Percentiles rank a stretch among this genome's conserved stretches.
Evolutionary conservation across 2,329 filamentous ascomycete species (phyloP).

Genomic region (Geosmithia flava): DNA sequence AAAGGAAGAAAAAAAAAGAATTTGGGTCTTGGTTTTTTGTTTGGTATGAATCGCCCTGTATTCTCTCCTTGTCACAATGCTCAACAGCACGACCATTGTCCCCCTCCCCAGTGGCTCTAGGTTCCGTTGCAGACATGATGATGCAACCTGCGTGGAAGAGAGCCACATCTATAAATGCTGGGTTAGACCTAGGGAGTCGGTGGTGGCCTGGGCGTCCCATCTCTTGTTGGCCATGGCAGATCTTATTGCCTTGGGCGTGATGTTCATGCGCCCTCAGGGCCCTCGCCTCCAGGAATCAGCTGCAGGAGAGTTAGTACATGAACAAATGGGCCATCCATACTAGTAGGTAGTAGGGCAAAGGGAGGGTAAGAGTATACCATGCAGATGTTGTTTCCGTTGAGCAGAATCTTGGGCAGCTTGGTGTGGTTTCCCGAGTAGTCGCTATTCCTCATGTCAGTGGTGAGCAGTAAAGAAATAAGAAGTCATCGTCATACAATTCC

Average conservation of each 20-base stretch:
- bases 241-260: not conserved
- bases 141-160: not conserved
- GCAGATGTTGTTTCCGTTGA: slow-evolving; percentile 98
- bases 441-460: slow-evolving; percentile 31
- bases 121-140: too few species aligned
- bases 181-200: not conserved
- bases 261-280: slow-evolving; percentile 28
- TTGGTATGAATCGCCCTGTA: not conserved
- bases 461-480: not conserved
- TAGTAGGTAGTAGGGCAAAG: not conserved
- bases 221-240: not conserved
- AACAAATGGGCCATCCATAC: slow-evolving; percentile 3
- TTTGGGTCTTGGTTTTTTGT: not conserved
- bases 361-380: slow-evolving; percentile 55
- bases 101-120: not conserved
- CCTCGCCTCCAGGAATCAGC: slow-evolving; percentile 71
- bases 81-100: not conserved
- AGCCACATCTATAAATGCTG: not conserved
- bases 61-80: not conserved
- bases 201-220: not conserved
- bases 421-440: slow-evolving; percentile 83
- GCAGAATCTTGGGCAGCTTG: slow-evolving; percentile 84
- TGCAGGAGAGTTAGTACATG: slow-evolving; percentile 16
- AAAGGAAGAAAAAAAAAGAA: not conserved
- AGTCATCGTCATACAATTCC: slow-evolving; percentile 55